Conservation (phyloP, 1,139 yeast genomes). For the Suzukiozyma palmioleophila region DNA sequence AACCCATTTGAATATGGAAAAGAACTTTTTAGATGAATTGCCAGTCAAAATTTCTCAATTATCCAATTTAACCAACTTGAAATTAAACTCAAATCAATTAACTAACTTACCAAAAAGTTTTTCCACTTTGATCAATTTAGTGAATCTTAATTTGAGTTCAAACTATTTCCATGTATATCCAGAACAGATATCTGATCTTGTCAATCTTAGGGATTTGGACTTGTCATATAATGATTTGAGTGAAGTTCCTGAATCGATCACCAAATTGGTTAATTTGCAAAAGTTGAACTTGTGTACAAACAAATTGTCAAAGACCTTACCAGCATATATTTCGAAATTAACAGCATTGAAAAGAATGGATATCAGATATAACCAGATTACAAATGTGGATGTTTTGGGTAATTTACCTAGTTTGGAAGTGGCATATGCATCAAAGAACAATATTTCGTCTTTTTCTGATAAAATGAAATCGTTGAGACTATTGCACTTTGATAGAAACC, state of each 20-base stretch:
- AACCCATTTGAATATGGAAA: slow-evolving; percentile 71
- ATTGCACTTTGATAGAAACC: slow-evolving; percentile 56
- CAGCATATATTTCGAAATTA: slow-evolving; percentile 50
- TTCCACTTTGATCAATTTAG: slow-evolving; percentile 51
- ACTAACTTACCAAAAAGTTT: slow-evolving; percentile 61
- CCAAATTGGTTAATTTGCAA: slow-evolving; percentile 54
- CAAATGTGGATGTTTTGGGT: slow-evolving; percentile 61
- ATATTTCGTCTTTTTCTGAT: slow-evolving; percentile 67
- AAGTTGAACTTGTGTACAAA: slow-evolving; percentile 76
- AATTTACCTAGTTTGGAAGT: slow-evolving; percentile 66
- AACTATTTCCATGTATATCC: slow-evolving; percentile 73
- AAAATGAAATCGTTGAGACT: slow-evolving; percentile 53
- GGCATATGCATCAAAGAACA: slow-evolving; percentile 72
- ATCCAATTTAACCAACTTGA: slow-evolving; percentile 50
- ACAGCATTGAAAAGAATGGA: slow-evolving; percentile 68
- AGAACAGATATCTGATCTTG: slow-evolving; percentile 59
- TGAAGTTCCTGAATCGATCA: slow-evolving; percentile 57
- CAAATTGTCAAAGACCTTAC: slow-evolving; percentile 53
- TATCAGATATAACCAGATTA: slow-evolving; percentile 67
- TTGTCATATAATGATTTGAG: slow-evolving; percentile 76
- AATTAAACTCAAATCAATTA: slow-evolving; percentile 71
- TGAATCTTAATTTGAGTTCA: slow-evolving; percentile 69
- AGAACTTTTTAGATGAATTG: slow-evolving; percentile 63
- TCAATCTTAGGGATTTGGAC: slow-evolving; percentile 63
- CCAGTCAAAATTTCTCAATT: slow-evolving; percentile 58